Evolutionary conservation across 2,329 filamentous ascomycete genomes (phyloP).

Genomic region (Aureobasidium zeae): DNA sequence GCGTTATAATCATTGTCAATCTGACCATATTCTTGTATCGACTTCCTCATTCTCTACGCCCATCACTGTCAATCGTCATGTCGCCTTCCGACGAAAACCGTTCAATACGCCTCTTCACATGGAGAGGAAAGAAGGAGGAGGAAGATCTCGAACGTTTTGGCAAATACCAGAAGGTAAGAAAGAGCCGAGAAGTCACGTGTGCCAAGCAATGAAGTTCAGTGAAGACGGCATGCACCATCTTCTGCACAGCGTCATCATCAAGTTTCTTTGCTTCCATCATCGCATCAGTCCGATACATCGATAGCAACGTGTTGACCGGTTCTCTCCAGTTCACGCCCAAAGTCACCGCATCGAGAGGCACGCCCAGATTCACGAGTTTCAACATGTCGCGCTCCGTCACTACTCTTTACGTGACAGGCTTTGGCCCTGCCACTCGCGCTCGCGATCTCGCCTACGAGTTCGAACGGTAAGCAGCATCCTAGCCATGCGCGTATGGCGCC

Average conservation of each 20-base stretch:
- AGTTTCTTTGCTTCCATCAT: neutral
- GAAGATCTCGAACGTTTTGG: slow-evolving; percentile 1
- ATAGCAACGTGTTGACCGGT: too few relatives aligned
- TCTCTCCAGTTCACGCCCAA: slow-evolving; percentile 1
- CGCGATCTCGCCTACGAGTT: slow-evolving; percentile 99
- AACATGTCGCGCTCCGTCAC: slow-evolving; percentile 76
- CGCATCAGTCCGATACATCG: slow-evolving; percentile 5
- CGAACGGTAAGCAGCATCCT: slow-evolving; percentile 86
- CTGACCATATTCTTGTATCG: too few relatives aligned
- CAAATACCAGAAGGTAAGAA: slow-evolving; percentile 1
- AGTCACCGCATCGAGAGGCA: neutral
- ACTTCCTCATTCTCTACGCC: too few relatives aligned
- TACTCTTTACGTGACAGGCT: slow-evolving; percentile 97
- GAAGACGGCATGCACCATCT: slow-evolving; percentile 6
- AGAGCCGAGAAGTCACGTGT: neutral
- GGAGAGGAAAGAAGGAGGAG: slow-evolving; percentile 7
- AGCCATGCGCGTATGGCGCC: neutral
- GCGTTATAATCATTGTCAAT: too few relatives aligned
- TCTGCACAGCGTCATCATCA: slow-evolving; percentile 13
- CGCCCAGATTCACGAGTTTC: too few relatives aligned
- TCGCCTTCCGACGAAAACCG: neutral
- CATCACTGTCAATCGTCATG: neutral
- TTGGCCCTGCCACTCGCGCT: slow-evolving; percentile 96
- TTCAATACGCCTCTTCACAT: slow-evolving; percentile 5
- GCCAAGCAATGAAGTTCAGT: slow-evolving; percentile 7